Percentiles rank a stretch among this genome's conserved stretches.
These are phyloP conservation scores for Rhynchosporium graminicola DNA, from an alignment of 2,329 filamentous ascomycete genomes.

Conservation along the genomic window DNA sequence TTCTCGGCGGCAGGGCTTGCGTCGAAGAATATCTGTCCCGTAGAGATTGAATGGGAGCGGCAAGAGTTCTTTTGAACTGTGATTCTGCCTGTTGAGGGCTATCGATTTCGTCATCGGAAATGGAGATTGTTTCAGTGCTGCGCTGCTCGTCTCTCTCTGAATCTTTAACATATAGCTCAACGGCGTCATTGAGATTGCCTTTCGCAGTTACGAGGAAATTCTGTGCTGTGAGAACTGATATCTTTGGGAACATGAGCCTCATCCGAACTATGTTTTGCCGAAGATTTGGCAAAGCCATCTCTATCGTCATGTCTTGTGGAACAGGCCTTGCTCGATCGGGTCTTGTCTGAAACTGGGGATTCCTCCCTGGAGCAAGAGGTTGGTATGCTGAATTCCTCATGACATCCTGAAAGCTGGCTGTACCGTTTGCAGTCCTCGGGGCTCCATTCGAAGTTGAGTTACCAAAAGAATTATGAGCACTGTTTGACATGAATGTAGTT, in stretches of 20 bases:
- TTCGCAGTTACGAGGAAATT: slow-evolving; percentile 51
- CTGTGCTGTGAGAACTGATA: slow-evolving; percentile 48
- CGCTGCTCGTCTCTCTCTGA: background rate
- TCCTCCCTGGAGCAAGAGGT: slow-evolving; percentile 13
- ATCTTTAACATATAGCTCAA: slow-evolving; percentile 48
- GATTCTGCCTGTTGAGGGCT: slow-evolving; percentile 44
- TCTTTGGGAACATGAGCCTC: slow-evolving; percentile 50
- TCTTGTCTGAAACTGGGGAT: slow-evolving; percentile 43
- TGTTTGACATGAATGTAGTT: slow-evolving; percentile 52
- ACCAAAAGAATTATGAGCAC: slow-evolving; percentile 44
- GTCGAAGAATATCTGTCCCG: slow-evolving; percentile 58
- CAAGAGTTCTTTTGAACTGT: slow-evolving; percentile 55
- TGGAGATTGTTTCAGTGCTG: slow-evolving; percentile 23
- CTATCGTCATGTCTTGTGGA: slow-evolving; percentile 45
- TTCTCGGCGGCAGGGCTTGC: slow-evolving; percentile 41
- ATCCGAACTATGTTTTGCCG: slow-evolving; percentile 1
- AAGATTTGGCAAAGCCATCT: slow-evolving; percentile 46
- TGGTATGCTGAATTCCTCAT: slow-evolving; percentile 31
- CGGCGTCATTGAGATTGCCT: slow-evolving; percentile 57
- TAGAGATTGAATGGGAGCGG: slow-evolving; percentile 55
- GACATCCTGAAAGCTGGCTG: slow-evolving; percentile 41
- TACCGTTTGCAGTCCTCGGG: slow-evolving; percentile 44
- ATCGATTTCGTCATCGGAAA: slow-evolving; percentile 42
- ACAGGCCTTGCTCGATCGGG: slow-evolving; percentile 50
- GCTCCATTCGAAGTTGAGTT: slow-evolving; percentile 40